Conservation (phyloP, 306 rosid genomes). For the Corylus heterophylla region DNA sequence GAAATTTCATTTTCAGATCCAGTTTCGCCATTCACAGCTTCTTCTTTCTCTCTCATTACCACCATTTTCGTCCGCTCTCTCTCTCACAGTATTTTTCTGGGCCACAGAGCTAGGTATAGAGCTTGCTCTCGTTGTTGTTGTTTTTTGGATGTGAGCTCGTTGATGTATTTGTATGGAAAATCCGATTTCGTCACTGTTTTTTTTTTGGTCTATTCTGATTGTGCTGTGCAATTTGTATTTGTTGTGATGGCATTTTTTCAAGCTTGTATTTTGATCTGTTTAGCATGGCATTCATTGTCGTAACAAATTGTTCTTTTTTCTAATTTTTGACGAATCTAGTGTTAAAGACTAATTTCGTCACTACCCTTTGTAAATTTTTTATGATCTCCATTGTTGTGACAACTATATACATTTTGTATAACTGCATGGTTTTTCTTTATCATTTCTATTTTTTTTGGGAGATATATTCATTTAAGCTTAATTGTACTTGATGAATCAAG, state of each 20-base stretch:
- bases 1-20: slow-evolving; percentile 22
- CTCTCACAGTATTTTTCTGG: background rate
- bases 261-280: background rate
- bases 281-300: background rate
- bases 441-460: background rate
- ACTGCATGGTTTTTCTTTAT: background rate
- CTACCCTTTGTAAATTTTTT: background rate
- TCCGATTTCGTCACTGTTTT: background rate
- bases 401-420: slow-evolving; percentile 17
- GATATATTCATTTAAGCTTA: slow-evolving; percentile 26
- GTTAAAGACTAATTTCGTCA: background rate
- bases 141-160: background rate
- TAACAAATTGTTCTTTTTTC: background rate
- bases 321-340: background rate
- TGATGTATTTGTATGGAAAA: background rate
- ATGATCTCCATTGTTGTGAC: slow-evolving; percentile 6
- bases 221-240: background rate
- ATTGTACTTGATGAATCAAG: slow-evolving; percentile 28
- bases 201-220: background rate
- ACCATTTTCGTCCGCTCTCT: background rate
- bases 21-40: slow-evolving; percentile 16
- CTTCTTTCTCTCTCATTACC: slow-evolving; percentile 26
- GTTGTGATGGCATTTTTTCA: background rate
- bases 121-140: background rate
- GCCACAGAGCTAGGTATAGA: background rate